Evolutionary conservation across 768 basidiomycete genomes (phyloP).

Genomic region (Rhizopogon vesiculosus): DNA sequence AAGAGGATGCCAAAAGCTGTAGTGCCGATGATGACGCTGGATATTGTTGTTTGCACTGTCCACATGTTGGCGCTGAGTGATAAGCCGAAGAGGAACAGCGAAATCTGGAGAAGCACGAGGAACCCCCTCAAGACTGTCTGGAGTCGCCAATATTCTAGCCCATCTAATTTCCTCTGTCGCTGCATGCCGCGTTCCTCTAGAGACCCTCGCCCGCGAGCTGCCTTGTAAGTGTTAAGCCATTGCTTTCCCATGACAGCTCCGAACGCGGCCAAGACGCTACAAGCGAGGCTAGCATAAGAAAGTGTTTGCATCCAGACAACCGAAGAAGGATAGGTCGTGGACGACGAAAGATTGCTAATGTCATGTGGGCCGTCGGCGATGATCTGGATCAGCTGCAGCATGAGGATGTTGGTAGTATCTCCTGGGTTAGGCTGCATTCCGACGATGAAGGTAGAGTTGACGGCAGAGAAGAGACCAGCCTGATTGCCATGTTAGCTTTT

Average conservation of each 20-base stretch:
- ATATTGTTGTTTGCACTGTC: too few species aligned
- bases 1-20: not conserved
- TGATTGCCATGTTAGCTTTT: not conserved
- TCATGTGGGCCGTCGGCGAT: not conserved
- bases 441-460: not conserved
- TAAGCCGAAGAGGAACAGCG: too few species aligned
- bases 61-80: too few species aligned
- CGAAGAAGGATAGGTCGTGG: not conserved
- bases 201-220: not conserved
- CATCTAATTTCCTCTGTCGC: not conserved
- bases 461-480: not conserved
- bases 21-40: not conserved
- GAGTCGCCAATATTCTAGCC: not conserved
- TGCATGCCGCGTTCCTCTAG: not conserved
- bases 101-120: not conserved
- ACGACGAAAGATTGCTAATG: not conserved
- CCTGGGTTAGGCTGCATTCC: too few species aligned
- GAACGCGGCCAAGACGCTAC: too few species aligned
- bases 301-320: too few species aligned
- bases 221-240: not conserved
- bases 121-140: not conserved
- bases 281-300: too few species aligned
- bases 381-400: too few species aligned
- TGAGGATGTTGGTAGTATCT: too few species aligned
- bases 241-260: not conserved